Base-by-base conservation (phyloP, 2,329 filamentous ascomycete genomes). In the Neopestalotiopsis clavispora region DNA sequence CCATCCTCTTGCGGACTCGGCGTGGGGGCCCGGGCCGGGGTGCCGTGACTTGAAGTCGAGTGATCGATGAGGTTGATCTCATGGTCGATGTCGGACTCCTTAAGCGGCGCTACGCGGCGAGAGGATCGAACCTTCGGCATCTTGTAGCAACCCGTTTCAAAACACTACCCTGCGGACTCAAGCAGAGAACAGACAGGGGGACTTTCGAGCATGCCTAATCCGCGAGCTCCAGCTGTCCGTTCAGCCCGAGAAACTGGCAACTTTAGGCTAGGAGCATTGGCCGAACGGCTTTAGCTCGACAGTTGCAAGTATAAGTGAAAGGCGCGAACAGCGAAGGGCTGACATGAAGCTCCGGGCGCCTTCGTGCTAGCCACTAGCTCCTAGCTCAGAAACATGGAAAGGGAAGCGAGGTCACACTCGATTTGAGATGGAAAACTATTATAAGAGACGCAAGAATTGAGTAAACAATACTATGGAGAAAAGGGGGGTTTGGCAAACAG, bases 61-160 rank as follows among this genome's bases (percentile, higher is more conserved):
- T 84, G 82, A 78, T 94, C 91, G 72, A 93, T 84, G 49, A 95
- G 87, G 72, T 78, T 81, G 76, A 95, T 94, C 78, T 91, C 90
- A 79, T 93, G 92, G 74, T 92, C 90, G 75, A 91, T 91, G 73
- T 91, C 89, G 77, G 81, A 82, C 72, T 90, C 88, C 77, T 86
- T 85, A 68, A 90, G 82, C 68, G 83, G 81, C 65, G 83, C 77
- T 49, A 83, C 86, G 75, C 89, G 88, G 75, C 89, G 88, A 71
- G 86, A 88, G 72, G 82, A 85, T 73, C 84, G 82, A 70, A 80
- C 72, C 73, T 68, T 80, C 70, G 80, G 76, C 71, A 84, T 85
- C 68, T 77, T 75, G 74, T 62, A 69, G 69, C 67, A 52, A 68
- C 52, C 49, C 68, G 68, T 64, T 67, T 61, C 62, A 64, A 65